These are phyloP conservation scores for Saccharomycopsis guyanensis DNA, from an alignment of 805 yeast genomes.

Conservation along the genomic window DNA sequence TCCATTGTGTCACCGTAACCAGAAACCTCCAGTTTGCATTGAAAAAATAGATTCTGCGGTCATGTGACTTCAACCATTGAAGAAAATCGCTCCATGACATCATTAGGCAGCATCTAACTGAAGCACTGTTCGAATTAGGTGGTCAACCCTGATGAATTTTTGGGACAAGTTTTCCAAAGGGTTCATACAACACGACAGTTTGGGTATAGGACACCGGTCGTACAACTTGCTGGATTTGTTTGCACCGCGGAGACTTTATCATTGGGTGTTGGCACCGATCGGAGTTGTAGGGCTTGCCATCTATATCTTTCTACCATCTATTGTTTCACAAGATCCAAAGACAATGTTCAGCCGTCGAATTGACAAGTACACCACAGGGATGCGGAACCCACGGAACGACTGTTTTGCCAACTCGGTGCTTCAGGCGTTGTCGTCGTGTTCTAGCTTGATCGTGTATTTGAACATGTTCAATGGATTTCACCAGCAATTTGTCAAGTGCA, in stretches of 20 bases:
- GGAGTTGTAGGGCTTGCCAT: not conserved
- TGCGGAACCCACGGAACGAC: conserved; percentile 75
- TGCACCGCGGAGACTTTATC: not conserved
- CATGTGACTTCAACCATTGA: no score
- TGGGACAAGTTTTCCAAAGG: not conserved
- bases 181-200: not conserved
- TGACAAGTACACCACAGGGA: conserved; percentile 73
- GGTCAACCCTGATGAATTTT: not conserved
- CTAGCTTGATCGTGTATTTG: conserved; percentile 51
- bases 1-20: no score
- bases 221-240: not conserved
- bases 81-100: no score
- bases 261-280: not conserved
- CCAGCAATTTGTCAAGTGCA: conserved; percentile 20
- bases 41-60: no score
- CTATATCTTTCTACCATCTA: not conserved
- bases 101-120: no score
- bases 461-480: conserved; percentile 26
- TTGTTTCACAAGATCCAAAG: not conserved
- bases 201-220: not conserved
- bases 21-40: no score
- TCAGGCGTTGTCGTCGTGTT: conserved; percentile 66
- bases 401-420: conserved; percentile 88
- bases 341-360: conserved; percentile 40
- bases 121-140: no score